Base-by-base conservation (phyloP, 225 moss, liverwort and hornwort genomes). In the Pseudisothecium myosuroides region DNA sequence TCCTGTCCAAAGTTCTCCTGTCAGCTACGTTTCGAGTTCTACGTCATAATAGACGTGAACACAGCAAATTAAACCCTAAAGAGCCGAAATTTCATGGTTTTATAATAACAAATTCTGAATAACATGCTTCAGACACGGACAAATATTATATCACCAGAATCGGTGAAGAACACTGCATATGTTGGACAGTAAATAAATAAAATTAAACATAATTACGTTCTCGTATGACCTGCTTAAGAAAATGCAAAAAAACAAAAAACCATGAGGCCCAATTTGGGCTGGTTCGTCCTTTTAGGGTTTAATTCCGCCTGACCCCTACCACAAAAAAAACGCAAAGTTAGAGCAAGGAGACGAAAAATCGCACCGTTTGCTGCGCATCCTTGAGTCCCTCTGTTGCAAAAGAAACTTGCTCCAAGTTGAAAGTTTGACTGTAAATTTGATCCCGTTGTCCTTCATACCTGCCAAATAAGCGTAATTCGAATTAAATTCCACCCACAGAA, bases 391-490 rank as follows among this genome's bases (percentile, higher is more conserved):
- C 98, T 34, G 98, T 96, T 74, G 98, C 98, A 92, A 99, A 99
- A 69, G 96, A 78, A 84, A 99, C 98, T 88, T 99, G 98, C 92
- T 99, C 98, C 91, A 99, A 92, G 90, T 96, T 97, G 82, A 96
- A 97, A 54, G 97, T 96, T 90, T 99, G 98, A 88, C 94, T 96
- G 86, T 99, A 97, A 43, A 99, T 89, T 85, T 97, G 98, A 91
- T 99, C 98, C 86, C 97, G 91, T 92, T 99, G 98, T 50, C 96
- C 97, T 94, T 99, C 98, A 64, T 92, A 96, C 96, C 96, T 96
- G 91, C 80, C 89, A 77, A 93, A 34, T 31, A 61, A 91, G 41
- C 52, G 18, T 32, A 83, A 7, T 50, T 65, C 52, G 8, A 65
- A 69, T 88, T 26, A 78, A 67, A 88, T 52, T 76, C 47, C 22